These are phyloP conservation scores for Coemansia sp. DNA, from an alignment of 192 early-diverging fungal species.

Conservation along the genomic window DNA sequence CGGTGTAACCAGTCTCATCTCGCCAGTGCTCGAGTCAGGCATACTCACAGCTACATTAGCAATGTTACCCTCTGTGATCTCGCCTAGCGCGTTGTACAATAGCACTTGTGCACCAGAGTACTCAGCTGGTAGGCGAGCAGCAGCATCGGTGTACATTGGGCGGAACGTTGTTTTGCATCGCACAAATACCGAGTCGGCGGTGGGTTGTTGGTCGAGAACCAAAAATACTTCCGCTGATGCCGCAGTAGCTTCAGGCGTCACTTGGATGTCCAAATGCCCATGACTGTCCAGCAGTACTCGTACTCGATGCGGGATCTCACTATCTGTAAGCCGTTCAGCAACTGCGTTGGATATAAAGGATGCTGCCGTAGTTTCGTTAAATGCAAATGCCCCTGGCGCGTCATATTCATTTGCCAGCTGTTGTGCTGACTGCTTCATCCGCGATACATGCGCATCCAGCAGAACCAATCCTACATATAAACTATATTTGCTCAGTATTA, in stretches of 20 bases:
- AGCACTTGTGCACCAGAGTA: constrained; percentile 33
- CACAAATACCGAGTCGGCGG: constrained; percentile 27
- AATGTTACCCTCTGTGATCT: constrained; percentile 40
- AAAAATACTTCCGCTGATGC: not conserved
- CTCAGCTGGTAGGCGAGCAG: not conserved
- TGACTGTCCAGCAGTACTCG: constrained; percentile 20
- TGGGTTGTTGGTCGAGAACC: not conserved
- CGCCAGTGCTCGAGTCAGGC: constrained; percentile 3
- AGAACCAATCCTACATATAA: constrained; percentile 16
- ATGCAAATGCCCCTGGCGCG: not conserved
- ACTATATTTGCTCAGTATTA: not conserved
- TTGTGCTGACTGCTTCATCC: constrained; percentile 28
- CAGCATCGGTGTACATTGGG: constrained; percentile 26
- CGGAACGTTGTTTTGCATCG: constrained; percentile 47
- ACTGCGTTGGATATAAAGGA: not conserved
- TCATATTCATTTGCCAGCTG: constrained; percentile 6
- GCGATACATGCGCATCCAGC: constrained; percentile 22
- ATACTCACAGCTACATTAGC: constrained; percentile 43
- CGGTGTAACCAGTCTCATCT: constrained; percentile 29
- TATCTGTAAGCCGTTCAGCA: not conserved
- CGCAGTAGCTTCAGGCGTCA: constrained; percentile 3
- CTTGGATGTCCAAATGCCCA: constrained; percentile 29
- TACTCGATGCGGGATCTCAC: constrained; percentile 11
- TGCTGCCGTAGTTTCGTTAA: not conserved
- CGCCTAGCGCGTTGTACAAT: constrained; percentile 20